phyloP scores from a whole-genome alignment of 148 eudicot genomes.

The Cornus controversa region DNA sequence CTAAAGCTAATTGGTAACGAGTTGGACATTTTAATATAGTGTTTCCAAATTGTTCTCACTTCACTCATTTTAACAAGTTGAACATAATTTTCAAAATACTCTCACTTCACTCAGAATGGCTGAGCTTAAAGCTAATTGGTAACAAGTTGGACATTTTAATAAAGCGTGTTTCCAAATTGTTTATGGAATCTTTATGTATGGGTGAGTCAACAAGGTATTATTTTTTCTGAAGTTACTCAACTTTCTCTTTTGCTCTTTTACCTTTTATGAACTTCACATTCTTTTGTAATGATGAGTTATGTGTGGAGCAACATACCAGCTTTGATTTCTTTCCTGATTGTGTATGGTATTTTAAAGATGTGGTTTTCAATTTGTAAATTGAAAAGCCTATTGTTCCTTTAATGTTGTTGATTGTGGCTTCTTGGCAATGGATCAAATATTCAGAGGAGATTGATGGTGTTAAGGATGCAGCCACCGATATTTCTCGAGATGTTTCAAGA shows the following conservation, averaged over 20 bases:
- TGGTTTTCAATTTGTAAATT: not conserved
- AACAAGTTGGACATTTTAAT: not conserved
- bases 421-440: slow-evolving; percentile 10
- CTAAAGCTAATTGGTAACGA: no score
- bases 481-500: slow-evolving; percentile 64
- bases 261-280: slow-evolving; percentile 1
- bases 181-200: not conserved
- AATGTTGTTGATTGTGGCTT: not conserved
- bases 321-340: not conserved
- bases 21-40: no score
- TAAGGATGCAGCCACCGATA: slow-evolving; percentile 45
- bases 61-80: no score
- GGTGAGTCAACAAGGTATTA: not conserved
- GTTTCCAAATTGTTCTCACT: no score
- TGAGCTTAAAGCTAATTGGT: not conserved
- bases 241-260: not conserved
- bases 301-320: not conserved
- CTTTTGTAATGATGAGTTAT: not conserved
- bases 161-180: not conserved
- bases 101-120: not conserved
- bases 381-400: not conserved
- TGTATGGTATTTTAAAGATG: not conserved
- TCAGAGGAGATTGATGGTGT: slow-evolving; percentile 56
- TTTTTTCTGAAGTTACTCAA: not conserved
- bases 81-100: not conserved